phyloP scores from a whole-genome alignment of 768 basidiomycete species.

The Xerocomellus chrysenteron region DNA sequence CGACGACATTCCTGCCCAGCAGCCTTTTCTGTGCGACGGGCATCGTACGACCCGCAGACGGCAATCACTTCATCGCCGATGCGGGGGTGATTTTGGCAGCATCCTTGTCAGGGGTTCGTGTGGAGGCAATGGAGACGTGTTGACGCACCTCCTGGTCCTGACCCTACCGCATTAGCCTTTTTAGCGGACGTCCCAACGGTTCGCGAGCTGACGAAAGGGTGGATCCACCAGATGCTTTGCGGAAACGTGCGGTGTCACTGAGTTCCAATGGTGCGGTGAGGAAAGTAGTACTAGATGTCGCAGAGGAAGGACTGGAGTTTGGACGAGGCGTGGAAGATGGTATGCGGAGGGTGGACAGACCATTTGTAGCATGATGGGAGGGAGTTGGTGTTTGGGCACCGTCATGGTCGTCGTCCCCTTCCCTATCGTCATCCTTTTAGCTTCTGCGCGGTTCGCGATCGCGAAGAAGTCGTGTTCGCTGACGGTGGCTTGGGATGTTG shows the following conservation, averaged over 20 bases:
- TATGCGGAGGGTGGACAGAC: constrained; percentile 31
- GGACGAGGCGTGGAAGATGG: constrained; percentile 28
- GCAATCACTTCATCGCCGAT: constrained; percentile 16
- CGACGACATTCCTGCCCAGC: constrained; percentile 7
- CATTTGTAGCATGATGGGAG: constrained; percentile 20
- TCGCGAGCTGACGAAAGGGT: constrained; percentile 31
- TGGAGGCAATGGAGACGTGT: constrained; percentile 24
- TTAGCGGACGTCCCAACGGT: constrained; percentile 30
- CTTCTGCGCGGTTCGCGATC: not conserved
- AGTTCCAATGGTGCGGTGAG: constrained; percentile 32
- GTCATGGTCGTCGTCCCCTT: constrained; percentile 12
- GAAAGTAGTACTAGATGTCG: constrained; percentile 32
- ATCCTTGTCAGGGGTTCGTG: constrained; percentile 27
- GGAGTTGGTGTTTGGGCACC: constrained; percentile 20
- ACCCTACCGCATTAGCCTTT: constrained; percentile 7
- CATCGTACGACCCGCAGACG: constrained; percentile 23
- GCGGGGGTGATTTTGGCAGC: constrained; percentile 21
- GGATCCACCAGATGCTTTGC: constrained; percentile 30
- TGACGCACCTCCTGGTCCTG: constrained; percentile 11
- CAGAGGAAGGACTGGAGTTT: constrained; percentile 29
- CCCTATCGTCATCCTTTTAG: not conserved
- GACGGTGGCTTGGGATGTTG: constrained; percentile 26
- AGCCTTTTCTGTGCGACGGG: constrained; percentile 21
- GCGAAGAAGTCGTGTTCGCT: constrained; percentile 5
- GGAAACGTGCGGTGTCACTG: constrained; percentile 21